A percentile compares a stretch with the other conserved stretches of the same genome.
These are phyloP conservation scores for Oryza glumipatula DNA, from an alignment of 176 grass and related monocot species.

Conservation along the genomic window DNA sequence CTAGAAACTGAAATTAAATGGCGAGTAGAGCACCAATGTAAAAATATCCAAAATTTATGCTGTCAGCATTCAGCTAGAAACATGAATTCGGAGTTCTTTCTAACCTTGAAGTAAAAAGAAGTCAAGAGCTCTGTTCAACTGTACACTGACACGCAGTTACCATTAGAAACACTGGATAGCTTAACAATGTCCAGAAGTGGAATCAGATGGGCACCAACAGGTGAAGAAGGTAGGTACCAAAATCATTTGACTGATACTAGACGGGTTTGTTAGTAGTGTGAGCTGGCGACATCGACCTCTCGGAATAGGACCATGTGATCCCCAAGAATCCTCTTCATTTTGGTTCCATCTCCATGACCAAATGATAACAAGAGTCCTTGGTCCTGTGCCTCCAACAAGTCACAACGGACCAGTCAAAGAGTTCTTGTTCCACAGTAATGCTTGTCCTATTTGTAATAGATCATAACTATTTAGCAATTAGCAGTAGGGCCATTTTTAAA, in stretches of 20 bases:
- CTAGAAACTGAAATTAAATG: not conserved
- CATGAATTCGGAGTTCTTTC: not conserved
- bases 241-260: slow-evolving; percentile 52
- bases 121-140: not conserved
- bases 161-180: slow-evolving; percentile 13
- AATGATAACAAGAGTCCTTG: slow-evolving; percentile 40
- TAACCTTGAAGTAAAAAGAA: not conserved
- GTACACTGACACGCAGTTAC: slow-evolving; percentile 2
- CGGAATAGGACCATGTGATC: slow-evolving; percentile 74
- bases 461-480: slow-evolving; percentile 5
- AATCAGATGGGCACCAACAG: slow-evolving; percentile 28
- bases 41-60: not conserved
- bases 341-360: slow-evolving; percentile 42
- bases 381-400: slow-evolving; percentile 44
- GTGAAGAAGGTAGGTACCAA: slow-evolving; percentile 48
- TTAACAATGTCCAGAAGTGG: slow-evolving; percentile 6
- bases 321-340: slow-evolving; percentile 51
- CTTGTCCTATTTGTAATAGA: slow-evolving; percentile 40
- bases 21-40: not conserved
- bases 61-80: not conserved
- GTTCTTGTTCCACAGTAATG: slow-evolving; percentile 42
- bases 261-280: slow-evolving; percentile 57
- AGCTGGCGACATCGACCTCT: slow-evolving; percentile 75
- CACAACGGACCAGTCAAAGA: slow-evolving; percentile 52
- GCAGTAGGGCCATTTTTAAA: slow-evolving; percentile 31